A percentile compares a stretch with the other conserved stretches of the same genome.
Evolutionary conservation across 345 rosid genomes (phyloP).

Genomic region (Brassica nigra): DNA sequence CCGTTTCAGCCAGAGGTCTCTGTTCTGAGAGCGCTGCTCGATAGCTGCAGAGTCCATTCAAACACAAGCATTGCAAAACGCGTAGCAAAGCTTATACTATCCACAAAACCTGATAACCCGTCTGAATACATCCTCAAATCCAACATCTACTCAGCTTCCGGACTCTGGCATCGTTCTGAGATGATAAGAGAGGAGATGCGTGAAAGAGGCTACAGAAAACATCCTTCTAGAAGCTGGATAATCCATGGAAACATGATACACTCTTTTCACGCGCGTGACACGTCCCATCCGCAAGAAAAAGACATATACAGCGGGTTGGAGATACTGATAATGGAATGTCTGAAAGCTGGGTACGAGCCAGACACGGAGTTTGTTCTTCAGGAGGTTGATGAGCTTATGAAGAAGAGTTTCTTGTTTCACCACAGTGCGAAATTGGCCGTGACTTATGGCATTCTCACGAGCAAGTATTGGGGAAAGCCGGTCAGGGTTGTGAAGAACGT

Average conservation of each 20-base stretch:
- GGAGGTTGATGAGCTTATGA: constrained; percentile 83
- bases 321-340: constrained; percentile 67
- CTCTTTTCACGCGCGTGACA: constrained; percentile 64
- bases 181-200: constrained; percentile 67
- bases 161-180: constrained; percentile 82
- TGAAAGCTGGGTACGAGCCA: constrained; percentile 71
- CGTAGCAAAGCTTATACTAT: constrained; percentile 56
- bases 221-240: constrained; percentile 81
- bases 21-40: constrained; percentile 74
- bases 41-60: constrained; percentile 68
- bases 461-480: constrained; percentile 46
- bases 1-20: constrained; percentile 56
- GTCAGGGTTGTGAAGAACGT: constrained; percentile 72
- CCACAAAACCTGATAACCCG: constrained; percentile 59
- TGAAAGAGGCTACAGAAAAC: constrained; percentile 57
- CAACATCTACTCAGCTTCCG: constrained; percentile 87
- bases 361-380: constrained; percentile 88
- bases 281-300: constrained; percentile 60
- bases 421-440: constrained; percentile 90
- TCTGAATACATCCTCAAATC: constrained; percentile 70
- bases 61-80: constrained; percentile 60
- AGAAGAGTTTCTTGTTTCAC: constrained; percentile 73
- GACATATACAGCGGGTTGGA: constrained; percentile 76
- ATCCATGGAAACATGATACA: constrained; percentile 61
- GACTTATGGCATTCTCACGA: constrained; percentile 68